A percentile compares a stretch with the other conserved stretches of the same genome.
These are phyloP conservation scores for Epichloe elymi DNA, from an alignment of 2,329 filamentous ascomycete species.

Conservation along the genomic window DNA sequence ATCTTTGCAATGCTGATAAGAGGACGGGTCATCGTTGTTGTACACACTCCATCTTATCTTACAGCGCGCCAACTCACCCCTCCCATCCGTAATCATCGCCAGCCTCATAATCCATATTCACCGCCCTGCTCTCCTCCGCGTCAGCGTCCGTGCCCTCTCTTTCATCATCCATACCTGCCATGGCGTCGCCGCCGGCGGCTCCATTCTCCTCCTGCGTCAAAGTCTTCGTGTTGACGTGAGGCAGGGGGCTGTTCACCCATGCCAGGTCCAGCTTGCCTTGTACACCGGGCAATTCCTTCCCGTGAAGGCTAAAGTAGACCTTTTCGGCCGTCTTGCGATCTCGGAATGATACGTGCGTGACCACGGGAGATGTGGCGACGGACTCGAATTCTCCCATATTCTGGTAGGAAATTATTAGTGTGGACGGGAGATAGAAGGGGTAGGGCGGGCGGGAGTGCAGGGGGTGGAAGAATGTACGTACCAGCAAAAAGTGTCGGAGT, in stretches of 20 bases:
- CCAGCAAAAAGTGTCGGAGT: conserved; percentile 57
- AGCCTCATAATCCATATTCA: conserved; percentile 41
- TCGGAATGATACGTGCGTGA: conserved; percentile 48
- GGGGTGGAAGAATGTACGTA: conserved; percentile 23
- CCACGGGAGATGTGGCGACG: conserved; percentile 33
- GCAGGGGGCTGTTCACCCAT: conserved; percentile 37
- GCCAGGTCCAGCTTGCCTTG: conserved; percentile 48
- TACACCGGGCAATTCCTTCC: conserved; percentile 46
- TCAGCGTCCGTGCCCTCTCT: conserved; percentile 12
- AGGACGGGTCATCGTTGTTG: too few relatives aligned
- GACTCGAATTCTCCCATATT: conserved; percentile 50
- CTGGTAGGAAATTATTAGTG: conserved; percentile 20
- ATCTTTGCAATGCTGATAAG: too few relatives aligned
- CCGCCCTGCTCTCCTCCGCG: conserved; percentile 12
- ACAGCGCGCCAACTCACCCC: background rate
- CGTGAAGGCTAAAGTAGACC: conserved; percentile 46
- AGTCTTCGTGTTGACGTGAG: conserved; percentile 10
- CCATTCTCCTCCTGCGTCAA: background rate
- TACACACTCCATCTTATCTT: background rate
- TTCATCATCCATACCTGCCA: conserved; percentile 12
- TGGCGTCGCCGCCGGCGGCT: conserved; percentile 12
- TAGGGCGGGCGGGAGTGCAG: too few relatives aligned
- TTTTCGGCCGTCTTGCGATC: conserved; percentile 60
- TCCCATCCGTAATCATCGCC: conserved; percentile 31
- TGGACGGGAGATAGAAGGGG: too few relatives aligned